Base-by-base conservation (phyloP, 257 asterid genomes). In the Nicotiana benthamiana region DNA sequence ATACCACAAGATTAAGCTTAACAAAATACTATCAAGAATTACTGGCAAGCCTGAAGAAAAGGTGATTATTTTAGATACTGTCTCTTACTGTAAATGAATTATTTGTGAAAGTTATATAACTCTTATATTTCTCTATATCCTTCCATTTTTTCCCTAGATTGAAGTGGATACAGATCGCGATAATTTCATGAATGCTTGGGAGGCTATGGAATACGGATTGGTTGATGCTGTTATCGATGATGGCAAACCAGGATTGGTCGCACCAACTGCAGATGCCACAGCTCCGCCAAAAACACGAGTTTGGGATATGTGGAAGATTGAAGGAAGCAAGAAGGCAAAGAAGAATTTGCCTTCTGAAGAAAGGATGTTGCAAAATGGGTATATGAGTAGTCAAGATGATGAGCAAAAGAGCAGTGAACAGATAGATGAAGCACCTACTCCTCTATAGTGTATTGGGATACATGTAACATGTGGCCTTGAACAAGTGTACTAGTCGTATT, bases 141-240 rank as follows among this genome's bases (percentile, higher is more conserved):
- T 79, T 13, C 53, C 43, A 9, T 70, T 24, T 60, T 56, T 46
- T 63, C 63, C 54, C 48, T 87, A 94, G 98, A 82, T 94, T 75
- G 96, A 91, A 77, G 9, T 82, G 51, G 99, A 96, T 43, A 96
- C 97, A 0, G 97, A 91, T 22, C 94, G 94, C 52, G 97, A 93
- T 77, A 89, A 92, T 86, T 96, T 90, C 82, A 89, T 96, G 99
- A 90, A 86, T 82, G 91, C 99, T 32, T 96, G 98, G 98, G 98
- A 94, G 83, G 98, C 98, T 20, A 91, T 89, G 83, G 98, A 90
- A 76, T 96, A 96, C 65, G 99, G 99, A 11, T 81, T 94, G 85
- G 85, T 96, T 46, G 99, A 96, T 85, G 97, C 72, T 12, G 97
- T 96, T 13, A 90, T 96, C 1, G 98, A 96, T 77, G 97, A 96